Conservation (phyloP, 768 basidiomycete species). For the Saitozyma podzolica region DNA sequence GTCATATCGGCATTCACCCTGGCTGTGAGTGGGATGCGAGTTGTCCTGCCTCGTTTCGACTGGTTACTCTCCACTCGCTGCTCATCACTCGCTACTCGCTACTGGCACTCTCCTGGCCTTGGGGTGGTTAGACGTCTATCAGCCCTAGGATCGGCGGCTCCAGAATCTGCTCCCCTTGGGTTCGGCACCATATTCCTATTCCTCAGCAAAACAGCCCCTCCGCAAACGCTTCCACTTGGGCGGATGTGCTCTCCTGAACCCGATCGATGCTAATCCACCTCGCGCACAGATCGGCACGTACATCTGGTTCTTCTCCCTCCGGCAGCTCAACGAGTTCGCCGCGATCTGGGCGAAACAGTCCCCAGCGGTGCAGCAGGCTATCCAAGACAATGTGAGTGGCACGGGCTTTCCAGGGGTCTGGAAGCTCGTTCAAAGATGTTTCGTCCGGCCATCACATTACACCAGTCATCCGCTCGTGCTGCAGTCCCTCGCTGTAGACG, state of each 20-base stretch:
- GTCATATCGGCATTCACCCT: slow-evolving; percentile 55
- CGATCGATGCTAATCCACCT: not conserved
- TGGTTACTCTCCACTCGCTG: too few relatives aligned
- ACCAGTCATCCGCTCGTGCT: too few relatives aligned
- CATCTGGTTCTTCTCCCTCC: slow-evolving; percentile 79
- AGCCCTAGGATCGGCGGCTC: too few relatives aligned
- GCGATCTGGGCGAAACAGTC: slow-evolving; percentile 56
- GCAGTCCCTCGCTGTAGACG: too few relatives aligned
- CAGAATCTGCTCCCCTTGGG: too few relatives aligned
- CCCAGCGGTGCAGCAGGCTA: slow-evolving; percentile 57
- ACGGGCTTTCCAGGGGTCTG: not conserved
- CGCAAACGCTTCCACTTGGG: not conserved
- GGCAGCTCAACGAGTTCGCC: slow-evolving; percentile 69
- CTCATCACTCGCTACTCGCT: too few relatives aligned
- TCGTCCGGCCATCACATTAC: too few relatives aligned
- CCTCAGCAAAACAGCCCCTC: not conserved
- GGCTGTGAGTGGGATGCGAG: slow-evolving; percentile 7
- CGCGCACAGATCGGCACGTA: slow-evolving; percentile 61
- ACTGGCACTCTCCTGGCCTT: too few relatives aligned
- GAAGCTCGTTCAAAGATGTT: too few relatives aligned
- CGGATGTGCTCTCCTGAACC: not conserved
- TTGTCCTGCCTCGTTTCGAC: too few relatives aligned
- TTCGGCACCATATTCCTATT: too few relatives aligned
- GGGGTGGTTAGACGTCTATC: too few relatives aligned
- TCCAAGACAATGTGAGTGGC: slow-evolving; percentile 71